Evolutionary conservation across 2,329 filamentous ascomycete species (phyloP).

Genomic region (Lecanosticta acicola): DNA sequence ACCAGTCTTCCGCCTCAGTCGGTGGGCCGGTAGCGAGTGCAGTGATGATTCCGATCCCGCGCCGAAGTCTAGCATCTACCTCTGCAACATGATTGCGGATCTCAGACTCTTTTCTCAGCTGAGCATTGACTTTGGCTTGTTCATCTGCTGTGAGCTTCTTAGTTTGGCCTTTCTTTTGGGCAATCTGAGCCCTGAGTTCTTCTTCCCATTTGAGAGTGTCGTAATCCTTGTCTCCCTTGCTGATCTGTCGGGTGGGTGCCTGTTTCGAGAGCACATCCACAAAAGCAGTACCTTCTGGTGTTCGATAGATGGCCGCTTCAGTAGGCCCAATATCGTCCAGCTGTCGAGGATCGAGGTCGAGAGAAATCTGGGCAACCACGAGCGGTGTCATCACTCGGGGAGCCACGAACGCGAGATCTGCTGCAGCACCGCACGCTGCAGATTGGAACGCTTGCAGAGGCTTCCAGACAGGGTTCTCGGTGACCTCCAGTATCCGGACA

Average conservation of each 20-base stretch:
- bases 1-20: constrained; percentile 84
- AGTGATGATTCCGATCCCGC: constrained; percentile 80
- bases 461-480: constrained; percentile 31
- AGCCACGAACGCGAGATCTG: constrained; percentile 88
- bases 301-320: constrained; percentile 88
- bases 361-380: constrained; percentile 66
- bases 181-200: constrained; percentile 77
- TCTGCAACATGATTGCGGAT: constrained; percentile 69
- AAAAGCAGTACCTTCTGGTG: constrained; percentile 80
- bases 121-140: constrained; percentile 80
- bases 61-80: constrained; percentile 64
- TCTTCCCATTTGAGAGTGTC: constrained; percentile 97
- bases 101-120: constrained; percentile 76
- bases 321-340: constrained; percentile 71
- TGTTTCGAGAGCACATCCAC: constrained; percentile 89
- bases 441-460: constrained; percentile 49
- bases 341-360: constrained; percentile 66
- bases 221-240: constrained; percentile 92
- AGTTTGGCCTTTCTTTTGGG: constrained; percentile 85
- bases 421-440: constrained; percentile 78
- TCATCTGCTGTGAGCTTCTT: constrained; percentile 91
- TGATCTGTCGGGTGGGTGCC: constrained; percentile 59
- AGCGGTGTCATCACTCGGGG: constrained; percentile 73
- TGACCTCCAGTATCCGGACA: constrained; percentile 55
- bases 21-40: constrained; percentile 79